Evolutionary conservation across 495 filamentous ascomycete genomes (phyloP).

Genomic region (Neurospora discreta): DNA sequence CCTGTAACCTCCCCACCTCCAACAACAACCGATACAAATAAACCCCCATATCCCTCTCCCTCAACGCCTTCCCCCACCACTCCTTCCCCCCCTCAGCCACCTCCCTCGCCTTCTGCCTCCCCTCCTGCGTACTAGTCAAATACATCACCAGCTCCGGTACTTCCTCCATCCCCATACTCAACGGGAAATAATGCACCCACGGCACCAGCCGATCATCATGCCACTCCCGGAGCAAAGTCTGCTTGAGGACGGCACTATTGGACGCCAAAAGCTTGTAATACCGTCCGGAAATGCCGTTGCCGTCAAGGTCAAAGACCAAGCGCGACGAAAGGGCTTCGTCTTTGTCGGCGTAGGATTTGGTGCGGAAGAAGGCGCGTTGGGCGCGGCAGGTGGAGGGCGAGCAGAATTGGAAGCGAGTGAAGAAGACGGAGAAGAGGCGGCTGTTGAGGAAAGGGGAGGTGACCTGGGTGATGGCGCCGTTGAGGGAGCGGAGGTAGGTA

Average conservation of each 20-base stretch:
- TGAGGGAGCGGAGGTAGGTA: conserved; percentile 6
- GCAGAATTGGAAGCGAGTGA: conserved; percentile 4
- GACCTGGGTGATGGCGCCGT: background rate
- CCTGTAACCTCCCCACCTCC: conserved; percentile 58
- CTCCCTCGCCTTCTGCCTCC: background rate
- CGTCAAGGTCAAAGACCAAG: conserved; percentile 39
- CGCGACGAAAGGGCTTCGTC: conserved; percentile 16
- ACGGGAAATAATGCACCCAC: conserved; percentile 14
- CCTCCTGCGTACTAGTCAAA: conserved; percentile 21
- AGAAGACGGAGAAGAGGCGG: conserved; percentile 1
- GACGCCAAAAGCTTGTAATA: conserved; percentile 39
- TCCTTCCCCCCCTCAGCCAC: conserved; percentile 45
- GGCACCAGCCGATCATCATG: conserved; percentile 43
- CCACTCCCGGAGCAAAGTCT: conserved; percentile 45
- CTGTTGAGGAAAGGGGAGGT: conserved; percentile 12
- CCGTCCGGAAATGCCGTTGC: conserved; percentile 43
- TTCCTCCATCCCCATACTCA: conserved; percentile 8
- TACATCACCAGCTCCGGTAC: conserved; percentile 28
- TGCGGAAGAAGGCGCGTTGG: conserved; percentile 10
- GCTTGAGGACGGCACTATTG: conserved; percentile 31
- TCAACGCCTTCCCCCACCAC: conserved; percentile 56
- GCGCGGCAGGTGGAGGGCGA: background rate
- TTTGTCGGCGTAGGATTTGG: conserved; percentile 7
- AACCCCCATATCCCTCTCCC: conserved; percentile 61
- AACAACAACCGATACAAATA: conserved; percentile 60